phyloP scores from a whole-genome alignment of 176 grass and related monocot genomes.

The Oryza meridionalis region DNA sequence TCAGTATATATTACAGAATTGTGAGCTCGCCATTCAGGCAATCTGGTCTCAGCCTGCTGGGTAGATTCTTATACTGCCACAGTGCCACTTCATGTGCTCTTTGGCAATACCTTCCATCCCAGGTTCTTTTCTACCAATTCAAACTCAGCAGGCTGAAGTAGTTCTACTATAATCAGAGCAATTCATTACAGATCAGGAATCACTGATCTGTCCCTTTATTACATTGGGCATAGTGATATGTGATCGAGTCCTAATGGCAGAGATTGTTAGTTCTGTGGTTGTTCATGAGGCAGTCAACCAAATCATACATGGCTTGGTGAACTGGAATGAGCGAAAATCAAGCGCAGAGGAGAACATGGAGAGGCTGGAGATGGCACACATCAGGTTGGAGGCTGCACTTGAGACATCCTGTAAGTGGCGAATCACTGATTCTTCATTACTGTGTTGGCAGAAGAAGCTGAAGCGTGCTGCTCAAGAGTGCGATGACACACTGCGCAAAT shows the following conservation, averaged over 20 bases:
- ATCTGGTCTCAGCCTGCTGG: background rate
- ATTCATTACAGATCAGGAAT: background rate
- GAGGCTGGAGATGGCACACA: slow-evolving; percentile 26
- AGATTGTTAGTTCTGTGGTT: background rate
- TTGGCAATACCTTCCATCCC: background rate
- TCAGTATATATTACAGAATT: background rate
- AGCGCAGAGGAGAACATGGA: background rate
- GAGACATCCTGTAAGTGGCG: slow-evolving; percentile 11
- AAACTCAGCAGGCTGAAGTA: background rate
- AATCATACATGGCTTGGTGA: background rate
- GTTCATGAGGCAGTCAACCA: background rate
- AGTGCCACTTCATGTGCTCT: background rate
- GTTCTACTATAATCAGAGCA: background rate
- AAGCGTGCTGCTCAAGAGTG: slow-evolving; percentile 29
- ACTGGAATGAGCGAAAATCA: background rate
- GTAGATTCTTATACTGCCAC: background rate
- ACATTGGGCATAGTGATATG: background rate
- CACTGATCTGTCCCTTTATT: background rate
- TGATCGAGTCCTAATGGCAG: background rate
- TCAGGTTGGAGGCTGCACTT: slow-evolving; percentile 20
- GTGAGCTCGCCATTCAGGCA: background rate
- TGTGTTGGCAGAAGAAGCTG: slow-evolving; percentile 18
- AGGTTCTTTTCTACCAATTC: background rate
- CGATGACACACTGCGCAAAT: background rate
- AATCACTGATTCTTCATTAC: background rate